Base-by-base conservation (phyloP, 139 green algal genomes). In the Nannochloris sp. region DNA sequence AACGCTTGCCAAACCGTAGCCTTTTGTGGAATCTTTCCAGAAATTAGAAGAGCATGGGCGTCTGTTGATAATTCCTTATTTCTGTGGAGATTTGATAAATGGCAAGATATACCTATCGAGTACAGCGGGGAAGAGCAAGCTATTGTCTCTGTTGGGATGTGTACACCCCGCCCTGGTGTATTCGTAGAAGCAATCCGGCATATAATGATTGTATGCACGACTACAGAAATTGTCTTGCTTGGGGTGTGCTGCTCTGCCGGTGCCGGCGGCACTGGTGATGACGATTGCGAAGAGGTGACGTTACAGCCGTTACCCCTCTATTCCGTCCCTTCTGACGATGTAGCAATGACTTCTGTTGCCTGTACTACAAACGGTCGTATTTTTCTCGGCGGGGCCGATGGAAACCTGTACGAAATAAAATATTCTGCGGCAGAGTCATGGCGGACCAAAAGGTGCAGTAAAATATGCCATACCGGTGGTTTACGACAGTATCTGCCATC, bases 11-110 rank as follows among this genome's bases (percentile, higher is more conserved):
- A 89, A 68, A 83, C 80, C 6, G 91, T 92, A 57, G 92, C 87
- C 69, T 93, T 95, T 72, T 95, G 86, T 61, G 92, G 92, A 29
- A 71, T 95, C 19, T 95, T 97, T 54, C 84, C 91, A 0, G 53
- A 82, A 5, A 89, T 96, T 61, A 51, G 78, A 4, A 77, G 83
- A 6, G 91, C 90, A 7, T 97, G 92, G 92, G 91, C 90, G 1
- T 89, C 83, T 12, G 83, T 97, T 0, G 89, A 97, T 75, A 92
- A 92, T 76, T 81, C 79, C 1, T 74, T 97, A 2, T 97, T 93
- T 71, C 68, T 97, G 4, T 97, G 91, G 91, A 81, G 87, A 23
- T 89, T 91, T 45, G 88, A 96, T 68, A 71, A 70, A 13, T 89
- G 77, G 67, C 72, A 87, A 34, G 85, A 95, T 30, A 70, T 89